Conservation (phyloP, 768 basidiomycete species). For the Ramaria rubella region DNA sequence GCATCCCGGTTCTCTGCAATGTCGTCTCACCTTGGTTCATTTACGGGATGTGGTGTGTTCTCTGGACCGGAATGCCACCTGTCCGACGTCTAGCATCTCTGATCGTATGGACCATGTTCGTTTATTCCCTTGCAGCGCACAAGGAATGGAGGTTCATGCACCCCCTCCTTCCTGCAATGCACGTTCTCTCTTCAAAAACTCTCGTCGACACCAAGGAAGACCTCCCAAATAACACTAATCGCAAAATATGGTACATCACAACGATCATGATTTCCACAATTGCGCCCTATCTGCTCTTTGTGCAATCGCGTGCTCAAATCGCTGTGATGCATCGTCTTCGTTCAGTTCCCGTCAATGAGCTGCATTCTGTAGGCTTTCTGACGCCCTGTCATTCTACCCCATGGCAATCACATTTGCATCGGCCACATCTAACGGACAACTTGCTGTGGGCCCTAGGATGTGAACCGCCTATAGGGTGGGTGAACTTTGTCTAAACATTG, state of each 20-base stretch:
- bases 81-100: slow-evolving; percentile 41
- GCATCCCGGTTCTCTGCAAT: slow-evolving; percentile 72
- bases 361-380: slow-evolving; percentile 63
- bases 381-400: slow-evolving; percentile 99
- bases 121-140: slow-evolving; percentile 81
- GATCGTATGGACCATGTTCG: slow-evolving; percentile 52
- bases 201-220: slow-evolving; percentile 39
- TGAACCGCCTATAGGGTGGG: slow-evolving; percentile 85
- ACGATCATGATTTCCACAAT: slow-evolving; percentile 48
- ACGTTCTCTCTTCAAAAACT: slow-evolving; percentile 71
- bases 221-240: slow-evolving; percentile 15
- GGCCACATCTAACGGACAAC: slow-evolving; percentile 50
- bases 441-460: slow-evolving; percentile 83
- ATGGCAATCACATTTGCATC: slow-evolving; percentile 83
- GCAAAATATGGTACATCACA: slow-evolving; percentile 24
- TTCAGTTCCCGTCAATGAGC: slow-evolving; percentile 40
- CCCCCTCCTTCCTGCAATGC: slow-evolving; percentile 78
- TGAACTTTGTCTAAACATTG: slow-evolving; percentile 10
- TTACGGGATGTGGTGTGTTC: slow-evolving; percentile 45
- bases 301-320: slow-evolving; percentile 78
- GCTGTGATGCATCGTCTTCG: slow-evolving; percentile 65
- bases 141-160: slow-evolving; percentile 99
- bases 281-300: slow-evolving; percentile 56
- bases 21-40: slow-evolving; percentile 67
- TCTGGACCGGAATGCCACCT: slow-evolving; percentile 7